Evolutionary conservation across 2,329 filamentous ascomycete species (phyloP).

Genomic region (Scolecobasidium constrictum): DNA sequence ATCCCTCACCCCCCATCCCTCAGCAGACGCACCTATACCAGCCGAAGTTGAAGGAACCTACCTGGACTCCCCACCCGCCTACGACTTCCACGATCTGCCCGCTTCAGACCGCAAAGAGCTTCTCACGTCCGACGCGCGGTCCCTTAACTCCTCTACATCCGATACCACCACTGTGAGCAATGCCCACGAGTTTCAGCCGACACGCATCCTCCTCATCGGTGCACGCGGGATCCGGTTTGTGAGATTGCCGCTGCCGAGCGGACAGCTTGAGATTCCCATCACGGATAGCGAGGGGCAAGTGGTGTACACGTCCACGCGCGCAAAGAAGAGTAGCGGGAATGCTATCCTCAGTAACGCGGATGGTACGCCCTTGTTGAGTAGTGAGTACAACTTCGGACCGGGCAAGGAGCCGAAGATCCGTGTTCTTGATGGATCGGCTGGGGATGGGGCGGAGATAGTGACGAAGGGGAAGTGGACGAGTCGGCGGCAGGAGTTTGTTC

Average conservation of each 20-base stretch:
- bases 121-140: background rate
- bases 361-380: constrained; percentile 34
- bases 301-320: constrained; percentile 43
- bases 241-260: constrained; percentile 30
- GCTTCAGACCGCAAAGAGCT: background rate
- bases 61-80: background rate
- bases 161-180: background rate
- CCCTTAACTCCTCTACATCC: background rate
- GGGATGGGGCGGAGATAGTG: constrained; percentile 18
- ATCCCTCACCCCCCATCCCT: too few species aligned
- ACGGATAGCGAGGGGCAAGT: constrained; percentile 25
- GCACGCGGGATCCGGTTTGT: constrained; percentile 33
- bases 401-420: constrained; percentile 39
- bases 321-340: constrained; percentile 35
- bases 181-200: constrained; percentile 31
- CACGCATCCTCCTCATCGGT: constrained; percentile 39
- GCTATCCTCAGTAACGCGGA: constrained; percentile 34
- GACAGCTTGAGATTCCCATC: constrained; percentile 26
- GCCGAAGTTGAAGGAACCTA: background rate
- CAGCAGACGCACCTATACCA: too few species aligned
- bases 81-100: background rate
- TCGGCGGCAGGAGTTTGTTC: constrained; percentile 36
- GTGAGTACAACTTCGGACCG: constrained; percentile 48
- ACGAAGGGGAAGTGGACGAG: constrained; percentile 33
- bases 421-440: constrained; percentile 19